Conservation (phyloP, 148 eudicot species). For the Rhododendron griersonianum region DNA sequence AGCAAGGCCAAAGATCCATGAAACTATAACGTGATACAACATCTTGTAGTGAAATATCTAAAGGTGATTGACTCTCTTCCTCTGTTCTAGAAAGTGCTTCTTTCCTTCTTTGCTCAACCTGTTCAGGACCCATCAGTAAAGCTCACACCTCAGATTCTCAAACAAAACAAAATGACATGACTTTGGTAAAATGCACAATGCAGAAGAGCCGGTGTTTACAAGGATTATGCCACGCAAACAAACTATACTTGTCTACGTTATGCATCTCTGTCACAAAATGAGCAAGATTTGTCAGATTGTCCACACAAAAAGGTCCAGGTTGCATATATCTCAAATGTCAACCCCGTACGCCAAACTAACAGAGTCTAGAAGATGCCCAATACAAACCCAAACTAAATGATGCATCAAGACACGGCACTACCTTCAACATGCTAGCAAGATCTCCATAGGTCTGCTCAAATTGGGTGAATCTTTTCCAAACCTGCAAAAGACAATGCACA, state of each 20-base stretch:
- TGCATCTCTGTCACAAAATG: not conserved
- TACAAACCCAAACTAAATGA: not conserved
- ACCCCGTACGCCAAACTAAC: not conserved
- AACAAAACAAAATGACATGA: not conserved
- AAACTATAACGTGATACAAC: constrained; percentile 86
- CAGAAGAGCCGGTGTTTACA: not conserved
- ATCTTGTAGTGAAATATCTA: constrained; percentile 83
- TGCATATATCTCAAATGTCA: not conserved
- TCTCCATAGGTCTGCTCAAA: constrained; percentile 99
- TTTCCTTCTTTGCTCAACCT: constrained; percentile 99
- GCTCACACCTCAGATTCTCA: not conserved
- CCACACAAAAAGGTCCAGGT: not conserved
- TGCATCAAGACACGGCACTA: constrained; percentile 19
- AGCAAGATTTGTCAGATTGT: not conserved
- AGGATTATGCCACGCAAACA: not conserved
- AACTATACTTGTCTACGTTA: not conserved
- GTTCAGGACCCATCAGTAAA: constrained; percentile 15
- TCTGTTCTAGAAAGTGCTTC: constrained; percentile 79
- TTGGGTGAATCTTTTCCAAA: constrained; percentile 86
- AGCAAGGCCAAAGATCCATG: constrained; percentile 98
- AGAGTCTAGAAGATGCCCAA: not conserved
- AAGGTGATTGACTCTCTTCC: constrained; percentile 59
- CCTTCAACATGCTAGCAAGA: constrained; percentile 98
- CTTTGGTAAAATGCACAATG: not conserved
- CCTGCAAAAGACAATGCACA: constrained; percentile 38